Base-by-base conservation (phyloP, 2,329 filamentous ascomycete genomes). In the Huntiella savannae region DNA sequence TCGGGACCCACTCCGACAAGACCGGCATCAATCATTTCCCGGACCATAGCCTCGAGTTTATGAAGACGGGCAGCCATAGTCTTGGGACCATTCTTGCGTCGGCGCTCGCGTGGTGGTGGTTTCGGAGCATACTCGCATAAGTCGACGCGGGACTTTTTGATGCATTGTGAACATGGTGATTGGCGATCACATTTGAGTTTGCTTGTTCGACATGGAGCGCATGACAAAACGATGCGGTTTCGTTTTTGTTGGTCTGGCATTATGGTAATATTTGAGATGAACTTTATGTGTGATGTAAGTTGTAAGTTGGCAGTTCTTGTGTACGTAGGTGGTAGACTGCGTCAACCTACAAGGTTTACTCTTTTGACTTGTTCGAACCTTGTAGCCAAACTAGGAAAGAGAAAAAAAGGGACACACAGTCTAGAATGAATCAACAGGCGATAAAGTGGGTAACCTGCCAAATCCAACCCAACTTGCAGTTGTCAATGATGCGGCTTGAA, bases 121-220 rank as follows among this genome's bases (percentile, higher is more conserved):
- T 62, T 63, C 12, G 68, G 64, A 17, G 69, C 68, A 54, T 74
- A 73, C 4, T 57, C 54, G 54, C 71, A 75, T 12, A 58, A 55
- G 2, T 66, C 63, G 1, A 58, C 55, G 35, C 63, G 63, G 33
- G 61, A 65, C 53, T 68, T 71, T 52, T 68, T 70, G 34, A 62
- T 53, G 53, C 70, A 75, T 56, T 73, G 68, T 8, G 60, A 55
- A 56, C 71, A 75, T 42, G 71, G 71, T 38, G 63, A 55, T 4
- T 58, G 56, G 43, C 71, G 67, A 54, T 75, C 69, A 56, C 71
- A 75, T 52, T 73, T 74, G 22, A 72, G 64, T 59, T 74, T 74
- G 35, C 69, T 72, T 46, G 53, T 49, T 43, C 70, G 68, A 52
- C 70, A 74, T 2, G 68, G 63, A 5, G 59, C 66, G 51, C 70